Percentiles rank a stretch among this genome's conserved stretches.
Conservation (phyloP, 2,329 filamentous ascomycete species). For the Nothophaeocryptopus gaeumannii region DNA sequence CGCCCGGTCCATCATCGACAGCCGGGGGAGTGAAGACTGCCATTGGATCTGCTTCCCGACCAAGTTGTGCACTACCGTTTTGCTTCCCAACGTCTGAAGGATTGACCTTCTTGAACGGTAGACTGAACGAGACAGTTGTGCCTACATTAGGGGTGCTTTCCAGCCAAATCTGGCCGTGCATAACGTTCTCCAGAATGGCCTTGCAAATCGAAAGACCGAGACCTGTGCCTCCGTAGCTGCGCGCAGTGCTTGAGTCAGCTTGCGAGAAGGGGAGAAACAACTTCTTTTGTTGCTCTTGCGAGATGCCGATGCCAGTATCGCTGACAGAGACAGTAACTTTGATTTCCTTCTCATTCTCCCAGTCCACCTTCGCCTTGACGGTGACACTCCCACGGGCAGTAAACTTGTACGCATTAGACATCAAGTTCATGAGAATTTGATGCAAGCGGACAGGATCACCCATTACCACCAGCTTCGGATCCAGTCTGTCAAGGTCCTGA, state of each 20-base stretch:
- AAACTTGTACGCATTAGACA: slow-evolving; percentile 92
- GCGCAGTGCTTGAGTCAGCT: slow-evolving; percentile 83
- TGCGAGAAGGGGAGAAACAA: slow-evolving; percentile 92
- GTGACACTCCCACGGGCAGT: slow-evolving; percentile 84
- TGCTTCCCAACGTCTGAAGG: slow-evolving; percentile 40
- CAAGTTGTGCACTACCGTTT: slow-evolving; percentile 21
- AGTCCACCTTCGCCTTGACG: slow-evolving; percentile 70
- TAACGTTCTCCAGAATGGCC: slow-evolving; percentile 86
- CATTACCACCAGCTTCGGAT: slow-evolving; percentile 53
- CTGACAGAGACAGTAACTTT: slow-evolving; percentile 80
- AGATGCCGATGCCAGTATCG: slow-evolving; percentile 90
- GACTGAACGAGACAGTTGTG: slow-evolving; percentile 72
- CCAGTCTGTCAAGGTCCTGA: slow-evolving; percentile 51
- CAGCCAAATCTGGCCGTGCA: slow-evolving; percentile 80
- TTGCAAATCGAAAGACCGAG: slow-evolving; percentile 93
- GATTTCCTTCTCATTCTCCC: slow-evolving; percentile 67
- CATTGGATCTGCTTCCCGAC: slow-evolving; percentile 52
- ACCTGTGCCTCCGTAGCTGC: slow-evolving; percentile 88
- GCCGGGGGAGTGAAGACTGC: slow-evolving; percentile 53
- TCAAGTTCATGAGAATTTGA: slow-evolving; percentile 68
- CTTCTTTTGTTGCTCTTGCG: slow-evolving; percentile 75
- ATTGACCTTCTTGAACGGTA: slow-evolving; percentile 80
- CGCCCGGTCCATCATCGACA: slow-evolving; percentile 39
- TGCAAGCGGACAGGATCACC: slow-evolving; percentile 52
- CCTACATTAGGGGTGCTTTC: slow-evolving; percentile 71